Evolutionary conservation across 345 rosid genomes (phyloP), one percentile per base, ranked within the genome.

Genomic region (Gynandropsis gynandra): DNA sequence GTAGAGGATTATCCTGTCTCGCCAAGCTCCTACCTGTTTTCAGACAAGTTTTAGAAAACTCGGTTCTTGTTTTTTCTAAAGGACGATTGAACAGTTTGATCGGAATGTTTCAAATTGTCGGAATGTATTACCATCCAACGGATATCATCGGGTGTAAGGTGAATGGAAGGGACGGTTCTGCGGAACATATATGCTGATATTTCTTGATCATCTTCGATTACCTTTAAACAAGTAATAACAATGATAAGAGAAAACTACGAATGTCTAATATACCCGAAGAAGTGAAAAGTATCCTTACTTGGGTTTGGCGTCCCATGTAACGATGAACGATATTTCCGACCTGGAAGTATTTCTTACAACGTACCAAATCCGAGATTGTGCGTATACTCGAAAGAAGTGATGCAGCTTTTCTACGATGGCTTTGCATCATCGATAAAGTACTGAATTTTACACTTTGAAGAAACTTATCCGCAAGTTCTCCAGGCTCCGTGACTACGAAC

Each of bases 401-500:
- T 12, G 75, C 78, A 41, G 58, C 72, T 66, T 75, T 87, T 52
- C 65, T 72, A 54, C 68, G 78, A 51, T 62, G 71, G 53, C 72
- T 74, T 56, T 57, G 78, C 65, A 69, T 68, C 63, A 76, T 65
- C 10, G 97, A 76, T 52, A 82, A 63, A 64, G 82, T 72, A 72
- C 90, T 87, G 72, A 74, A 39, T 74, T 92, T 92, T 29, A 87
- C 88, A 47, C 77, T 79, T 53, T 69, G 97, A 16, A 92, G 79
- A 67, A 92, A 92, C 72, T 77, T 87, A 53, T 82, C 87, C 0
- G 97, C 94, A 31, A 77, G 87, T 55, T 81, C 98, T 59, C 98
- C 98, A 54, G 98, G 98, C 70, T 92, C 98, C 53, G 95, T 95
- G 43, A 92, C 96, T 61, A 87, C 98, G 72, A 87, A 85, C 12